These are phyloP conservation scores for Exophiala bonariae DNA, from an alignment of 2,329 filamentous ascomycete species.

Conservation along the genomic window DNA sequence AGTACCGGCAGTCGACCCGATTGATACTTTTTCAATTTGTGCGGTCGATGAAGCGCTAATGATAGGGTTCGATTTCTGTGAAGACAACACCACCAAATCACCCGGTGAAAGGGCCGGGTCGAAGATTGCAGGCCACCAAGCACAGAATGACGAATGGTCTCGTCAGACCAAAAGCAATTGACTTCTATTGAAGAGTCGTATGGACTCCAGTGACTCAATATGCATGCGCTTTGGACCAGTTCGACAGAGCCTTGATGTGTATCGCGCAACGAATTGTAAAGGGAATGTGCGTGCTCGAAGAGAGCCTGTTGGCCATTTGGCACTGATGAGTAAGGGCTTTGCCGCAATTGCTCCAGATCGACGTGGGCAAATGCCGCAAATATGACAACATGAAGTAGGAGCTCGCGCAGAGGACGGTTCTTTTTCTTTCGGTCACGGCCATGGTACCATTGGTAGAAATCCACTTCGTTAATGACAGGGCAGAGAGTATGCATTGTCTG, in stretches of 20 bases:
- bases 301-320: slow-evolving; percentile 2
- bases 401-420: neutral
- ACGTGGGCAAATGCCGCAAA: slow-evolving; percentile 5
- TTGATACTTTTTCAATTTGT: neutral
- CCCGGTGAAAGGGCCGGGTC: neutral
- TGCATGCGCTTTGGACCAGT: neutral
- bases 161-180: slow-evolving; percentile 4
- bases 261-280: slow-evolving; percentile 1
- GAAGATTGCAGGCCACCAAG: neutral
- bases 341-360: neutral
- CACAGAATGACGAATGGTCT: slow-evolving; percentile 1
- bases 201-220: slow-evolving; percentile 8
- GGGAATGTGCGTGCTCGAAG: neutral
- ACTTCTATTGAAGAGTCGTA: slow-evolving; percentile 1
- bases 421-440: neutral
- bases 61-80: slow-evolving; percentile 2
- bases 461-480: neutral
- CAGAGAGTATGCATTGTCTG: slow-evolving; percentile 3
- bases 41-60: slow-evolving; percentile 2
- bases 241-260: slow-evolving; percentile 2
- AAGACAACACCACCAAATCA: slow-evolving; percentile 6
- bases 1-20: neutral
- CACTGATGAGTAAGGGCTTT: slow-evolving; percentile 1
- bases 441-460: slow-evolving; percentile 2
- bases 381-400: neutral